Evolutionary conservation across 129 eudicot species (phyloP), one percentile per base, ranked within the genome.

Genomic region (Centella asiatica): DNA sequence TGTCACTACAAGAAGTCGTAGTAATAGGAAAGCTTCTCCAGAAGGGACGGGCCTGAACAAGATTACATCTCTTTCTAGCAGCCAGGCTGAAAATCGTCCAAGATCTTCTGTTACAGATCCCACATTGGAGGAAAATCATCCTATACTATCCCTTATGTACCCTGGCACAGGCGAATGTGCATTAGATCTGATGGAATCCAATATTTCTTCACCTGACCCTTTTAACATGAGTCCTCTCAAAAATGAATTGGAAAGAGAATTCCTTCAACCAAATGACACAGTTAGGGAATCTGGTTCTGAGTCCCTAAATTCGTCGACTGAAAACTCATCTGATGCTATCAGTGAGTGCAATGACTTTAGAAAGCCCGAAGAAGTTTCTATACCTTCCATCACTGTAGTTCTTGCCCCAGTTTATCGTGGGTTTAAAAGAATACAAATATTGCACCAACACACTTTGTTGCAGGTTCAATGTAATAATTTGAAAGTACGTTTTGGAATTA

Each of bases 401-500:
- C 60, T 25, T 20, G 74, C 56, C 64, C 83, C 88, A 2, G 68
- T 66, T 69, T 87, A 70, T 57, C 78, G 76, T 57, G 95, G 96
- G 13, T 68, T 59, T 64, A 83, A 66, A 55, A 92, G 70, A 60
- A 73, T 84, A 34, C 88, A 84, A 67, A 76, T 87, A 64, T 68
- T 84, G 67, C 88, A 87, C 62, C 60, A 71, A 36, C 40, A 56
- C 57, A 25, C 37, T n/a, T 71, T 69, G 1, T 69, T 87, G 74
- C 87, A 76, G 60, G 69, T 92, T 64, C 71, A 24, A 5, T 74
- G 81, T 69, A 65, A 48, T 42, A 53, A 59, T 19, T 52, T 87
- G 59, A 92, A 80, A 66, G 86, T 84, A 58, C 88, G 88, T 4
- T 87, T 90, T 66, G 99, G 95, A 54, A 55, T 85, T 13, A 81